These are phyloP conservation scores for Sporothrix luriei DNA, from an alignment of 2,329 filamentous ascomycete genomes.

Conservation along the genomic window DNA sequence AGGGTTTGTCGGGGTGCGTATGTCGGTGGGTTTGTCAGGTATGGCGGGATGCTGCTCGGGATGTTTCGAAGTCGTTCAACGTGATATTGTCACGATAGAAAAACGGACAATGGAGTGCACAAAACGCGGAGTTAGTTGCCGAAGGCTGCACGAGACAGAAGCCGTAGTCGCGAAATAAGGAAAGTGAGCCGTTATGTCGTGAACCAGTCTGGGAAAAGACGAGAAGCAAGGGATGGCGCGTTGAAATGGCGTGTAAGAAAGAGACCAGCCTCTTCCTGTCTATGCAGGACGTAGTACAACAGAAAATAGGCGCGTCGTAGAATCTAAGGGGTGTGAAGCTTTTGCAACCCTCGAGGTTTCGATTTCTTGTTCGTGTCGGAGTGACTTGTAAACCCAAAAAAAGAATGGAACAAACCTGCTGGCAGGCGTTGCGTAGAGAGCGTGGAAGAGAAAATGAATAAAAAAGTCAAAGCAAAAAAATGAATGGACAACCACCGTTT, in stretches of 20 bases:
- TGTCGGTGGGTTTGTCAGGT: background rate
- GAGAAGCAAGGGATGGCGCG: conserved; percentile 23
- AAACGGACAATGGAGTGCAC: background rate
- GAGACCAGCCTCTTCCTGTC: conserved; percentile 23
- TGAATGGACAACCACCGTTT: conserved; percentile 35
- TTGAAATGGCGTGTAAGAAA: conserved; percentile 4
- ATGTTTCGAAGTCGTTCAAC: background rate
- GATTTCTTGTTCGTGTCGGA: conserved; percentile 7
- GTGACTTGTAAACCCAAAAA: conserved; percentile 49
- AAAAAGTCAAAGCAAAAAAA: conserved; percentile 27
- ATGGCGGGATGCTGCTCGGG: background rate
- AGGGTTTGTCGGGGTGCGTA: background rate
- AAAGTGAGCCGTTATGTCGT: conserved; percentile 20
- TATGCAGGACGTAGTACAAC: background rate
- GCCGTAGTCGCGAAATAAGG: background rate
- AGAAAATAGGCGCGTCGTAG: conserved; percentile 13
- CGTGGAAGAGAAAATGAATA: conserved; percentile 32
- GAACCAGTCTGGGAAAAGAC: background rate
- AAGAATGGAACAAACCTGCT: conserved; percentile 56
- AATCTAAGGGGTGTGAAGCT: conserved; percentile 3
- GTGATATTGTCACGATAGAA: background rate
- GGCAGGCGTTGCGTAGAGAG: conserved; percentile 48
- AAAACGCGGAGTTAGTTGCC: background rate
- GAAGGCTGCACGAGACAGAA: background rate
- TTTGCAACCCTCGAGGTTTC: conserved; percentile 19